A percentile compares a stretch with the other conserved stretches of the same genome.
phyloP scores from a whole-genome alignment of 2,329 filamentous ascomycete species.

The Myriangium duriaei region DNA sequence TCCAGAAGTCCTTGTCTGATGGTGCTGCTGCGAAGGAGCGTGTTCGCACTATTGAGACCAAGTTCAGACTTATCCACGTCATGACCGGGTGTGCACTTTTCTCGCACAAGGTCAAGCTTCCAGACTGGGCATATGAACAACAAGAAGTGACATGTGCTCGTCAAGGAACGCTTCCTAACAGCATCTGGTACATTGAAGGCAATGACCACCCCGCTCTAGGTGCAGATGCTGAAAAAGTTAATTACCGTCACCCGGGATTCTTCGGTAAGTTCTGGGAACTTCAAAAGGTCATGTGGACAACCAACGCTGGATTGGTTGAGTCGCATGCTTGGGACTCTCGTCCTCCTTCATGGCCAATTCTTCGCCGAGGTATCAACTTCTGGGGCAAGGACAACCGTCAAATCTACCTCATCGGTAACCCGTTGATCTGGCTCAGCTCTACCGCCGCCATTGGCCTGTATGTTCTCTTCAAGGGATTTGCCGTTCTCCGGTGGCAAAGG shows the following conservation, averaged over 20 bases:
- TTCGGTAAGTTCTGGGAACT: conserved; percentile 96
- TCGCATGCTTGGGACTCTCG: conserved; percentile 98
- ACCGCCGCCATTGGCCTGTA: conserved; percentile 68
- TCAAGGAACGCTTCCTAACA: conserved; percentile 86
- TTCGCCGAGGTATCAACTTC: conserved; percentile 95
- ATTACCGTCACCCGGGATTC: conserved; percentile 90
- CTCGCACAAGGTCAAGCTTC: conserved; percentile 97
- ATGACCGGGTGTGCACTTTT: conserved; percentile 97
- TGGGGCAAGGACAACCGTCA: conserved; percentile 92
- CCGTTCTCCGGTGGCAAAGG: conserved; percentile 86
- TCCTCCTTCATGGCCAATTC: conserved; percentile 81
- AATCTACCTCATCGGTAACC: conserved; percentile 93
- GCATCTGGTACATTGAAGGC: conserved; percentile 88
- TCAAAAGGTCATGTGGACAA: conserved; percentile 97
- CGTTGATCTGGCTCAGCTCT: conserved; percentile 86
- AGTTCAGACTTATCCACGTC: conserved; percentile 87
- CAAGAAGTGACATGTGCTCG: conserved; percentile 97
- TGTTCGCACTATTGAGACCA: conserved; percentile 85
- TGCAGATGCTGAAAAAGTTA: conserved; percentile 75
- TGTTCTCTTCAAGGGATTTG: conserved; percentile 71
- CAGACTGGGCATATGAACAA: conserved; percentile 94
- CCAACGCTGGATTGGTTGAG: conserved; percentile 89
- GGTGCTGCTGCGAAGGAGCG: conserved; percentile 68
- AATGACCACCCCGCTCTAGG: conserved; percentile 74
- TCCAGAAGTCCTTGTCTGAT: conserved; percentile 78